Evolutionary conservation across 768 basidiomycete genomes (phyloP), one percentile per base, ranked within the genome.

Genomic region (Austroboletus festivus): DNA sequence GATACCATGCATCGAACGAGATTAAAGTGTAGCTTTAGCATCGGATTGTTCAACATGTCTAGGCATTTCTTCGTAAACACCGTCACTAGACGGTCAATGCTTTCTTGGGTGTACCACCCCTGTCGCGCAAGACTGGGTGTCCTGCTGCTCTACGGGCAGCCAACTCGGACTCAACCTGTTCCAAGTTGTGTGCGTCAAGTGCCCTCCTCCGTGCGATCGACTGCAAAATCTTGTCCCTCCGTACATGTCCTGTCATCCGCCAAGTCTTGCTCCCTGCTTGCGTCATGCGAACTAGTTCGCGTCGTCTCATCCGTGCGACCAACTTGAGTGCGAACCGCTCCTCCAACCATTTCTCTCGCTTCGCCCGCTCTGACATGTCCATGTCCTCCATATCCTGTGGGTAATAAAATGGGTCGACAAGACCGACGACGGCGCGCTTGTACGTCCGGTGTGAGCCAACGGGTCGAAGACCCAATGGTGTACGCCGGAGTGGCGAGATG

Each of bases 341-440:
- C 59, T 89, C 82, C 38, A 92, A 58, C 76, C 76, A 82, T 38
- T 79, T 71, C 67, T 82, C 74, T 21, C 84, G 74, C 54, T 73
- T 70, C 57, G 70, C 65, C 51, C 79, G 74, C 52, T 83, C 77
- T 42, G 74, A 68, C n/a, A 56, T 61, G 43, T 58, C 63, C 85
- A 95, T 88, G 64, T 92, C 92, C 60, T 88, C 89, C 51, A 83
- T 50, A 39, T 85, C 80, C 46, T 79, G 80, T 0, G 93, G 93
- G 64, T 93, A 95, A 72, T 94, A 92, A 75, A 97, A 97, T 2
- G 93, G 93, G 54, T 94, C 85, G 21, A 86, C 81, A 47, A 97
- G 77, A 23, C 93, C 93, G 19, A 97, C 91, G 30, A 95, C 83
- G 3, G 92, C 92, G 30, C 90, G 86, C 64, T 97, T 97, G 73